Evolutionary conservation across 257 asterid genomes (phyloP), one percentile per base, ranked within the genome.

Genomic region (Eucommia ulmoides): DNA sequence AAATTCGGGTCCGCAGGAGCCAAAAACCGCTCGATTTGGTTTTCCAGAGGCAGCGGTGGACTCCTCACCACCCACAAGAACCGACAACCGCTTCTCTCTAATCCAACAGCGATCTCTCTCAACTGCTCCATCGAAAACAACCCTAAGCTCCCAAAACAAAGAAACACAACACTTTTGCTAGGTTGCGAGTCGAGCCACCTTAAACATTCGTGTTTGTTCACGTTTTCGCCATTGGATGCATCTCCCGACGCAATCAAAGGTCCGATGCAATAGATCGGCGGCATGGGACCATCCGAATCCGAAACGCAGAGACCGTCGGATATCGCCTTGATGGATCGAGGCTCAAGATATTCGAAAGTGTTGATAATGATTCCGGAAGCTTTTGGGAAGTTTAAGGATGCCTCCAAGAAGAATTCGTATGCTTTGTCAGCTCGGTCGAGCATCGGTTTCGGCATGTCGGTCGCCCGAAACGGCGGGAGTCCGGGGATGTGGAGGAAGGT

Each of bases 81-180:
- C 23, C 68, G 23, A 3, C 20, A 45, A 0, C 72, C 72, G 29
- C 72, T 64, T 2, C 49, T 55, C 20, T 69, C 76, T 47, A 69
- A 23, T 12, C 72, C 76, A n/a, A 14, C 2, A 6, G 76, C 68
- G 20, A 65, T 64, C 29, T 60, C 76, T 8, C 7, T 47, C 45
- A 69, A n/a, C 52, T 69, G 72, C 7, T 55, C 20, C 5, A 16
- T 55, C 5, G 51, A 20, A 19, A 68, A 53, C 23, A 54, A 2
- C 15, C 70, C 74, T 38, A 42, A 3, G 15, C 76, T 50, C 0
- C 72, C 76, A 11, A 69, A 69, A 47, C 71, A 69, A 22, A 69
- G 61, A 57, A 64, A 65, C 19, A 69, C 20, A 2, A 69, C 72
- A 25, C 76, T 69, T 24, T 49, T 51, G 6, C 55, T 60, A 0